Evolutionary conservation across 208 protist genomes (phyloP).

Genomic region (Strigomonas oncopelti): DNA sequence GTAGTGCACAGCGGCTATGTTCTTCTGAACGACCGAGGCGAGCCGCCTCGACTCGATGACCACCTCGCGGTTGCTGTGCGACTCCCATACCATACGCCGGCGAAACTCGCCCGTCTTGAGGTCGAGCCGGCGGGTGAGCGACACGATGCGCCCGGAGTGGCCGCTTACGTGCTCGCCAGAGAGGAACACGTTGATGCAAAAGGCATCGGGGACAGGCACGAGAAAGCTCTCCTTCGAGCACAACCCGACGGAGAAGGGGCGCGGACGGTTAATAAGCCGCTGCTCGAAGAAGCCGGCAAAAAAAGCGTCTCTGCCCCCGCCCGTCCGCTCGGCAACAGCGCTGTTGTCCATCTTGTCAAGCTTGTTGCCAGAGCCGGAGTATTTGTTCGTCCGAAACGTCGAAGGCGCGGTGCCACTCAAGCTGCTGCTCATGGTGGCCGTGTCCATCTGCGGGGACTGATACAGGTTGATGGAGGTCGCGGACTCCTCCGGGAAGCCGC

Average conservation of each 20-base stretch:
- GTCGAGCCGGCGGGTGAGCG: constrained; percentile 64
- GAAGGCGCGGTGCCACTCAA: constrained; percentile 1
- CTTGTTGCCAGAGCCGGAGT: constrained; percentile 6
- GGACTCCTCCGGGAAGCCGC: constrained; percentile 71
- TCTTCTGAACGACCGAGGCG: constrained; percentile 54
- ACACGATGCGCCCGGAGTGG: constrained; percentile 45
- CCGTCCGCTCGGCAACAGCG: constrained; percentile 17
- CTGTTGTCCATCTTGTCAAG: not conserved
- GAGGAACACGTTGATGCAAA: constrained; percentile 82
- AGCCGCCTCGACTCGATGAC: constrained; percentile 76
- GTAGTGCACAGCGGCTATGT: constrained; percentile 66
- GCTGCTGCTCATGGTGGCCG: not conserved
- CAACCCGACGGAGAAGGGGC: constrained; percentile 30
- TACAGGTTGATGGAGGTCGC: constrained; percentile 7
- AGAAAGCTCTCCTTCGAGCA: constrained; percentile 60
- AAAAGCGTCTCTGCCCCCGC: constrained; percentile 21
- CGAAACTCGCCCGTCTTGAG: constrained; percentile 71
- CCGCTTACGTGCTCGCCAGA: constrained; percentile 76
- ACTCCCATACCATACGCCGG: constrained; percentile 74
- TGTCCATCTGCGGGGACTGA: not conserved
- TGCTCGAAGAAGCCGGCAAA: constrained; percentile 77
- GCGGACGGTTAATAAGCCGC: constrained; percentile 27
- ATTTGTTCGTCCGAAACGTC: not conserved
- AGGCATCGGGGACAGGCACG: constrained; percentile 72
- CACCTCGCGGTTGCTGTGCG: constrained; percentile 60